Percentiles rank a stretch among this genome's conserved stretches.
These are phyloP conservation scores for Malania oleifera DNA, from an alignment of 164 flowering plant species.

Conservation along the genomic window DNA sequence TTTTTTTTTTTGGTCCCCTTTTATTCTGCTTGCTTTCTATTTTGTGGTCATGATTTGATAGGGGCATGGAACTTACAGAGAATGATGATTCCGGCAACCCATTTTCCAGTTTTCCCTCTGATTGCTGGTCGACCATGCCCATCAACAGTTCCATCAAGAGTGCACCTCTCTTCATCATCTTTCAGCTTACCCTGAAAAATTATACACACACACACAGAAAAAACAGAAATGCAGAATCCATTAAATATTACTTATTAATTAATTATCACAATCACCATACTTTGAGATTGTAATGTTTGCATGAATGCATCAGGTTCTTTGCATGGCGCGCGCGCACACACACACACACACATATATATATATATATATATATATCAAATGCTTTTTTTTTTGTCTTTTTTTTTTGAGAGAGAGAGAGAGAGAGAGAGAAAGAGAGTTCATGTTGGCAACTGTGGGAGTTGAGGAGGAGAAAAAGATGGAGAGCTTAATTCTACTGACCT, in stretches of 20 bases:
- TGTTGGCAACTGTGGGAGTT: no score
- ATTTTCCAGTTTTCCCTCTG: conserved; percentile 54
- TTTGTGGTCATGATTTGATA: background rate
- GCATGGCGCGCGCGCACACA: background rate
- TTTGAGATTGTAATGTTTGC: no score
- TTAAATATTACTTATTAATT: no score
- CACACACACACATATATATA: no score
- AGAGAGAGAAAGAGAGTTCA: conserved; percentile 1
- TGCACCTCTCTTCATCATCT: conserved; percentile 40
- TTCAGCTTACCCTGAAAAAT: conserved; percentile 28
- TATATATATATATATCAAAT: no score
- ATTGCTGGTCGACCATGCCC: conserved; percentile 70
- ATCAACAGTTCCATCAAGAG: conserved; percentile 82
- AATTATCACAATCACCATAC: no score
- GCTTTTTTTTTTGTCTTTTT: no score
- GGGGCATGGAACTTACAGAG: conserved; percentile 47
- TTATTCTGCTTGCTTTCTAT: background rate
- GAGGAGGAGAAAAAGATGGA: background rate
- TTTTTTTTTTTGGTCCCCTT: no score
- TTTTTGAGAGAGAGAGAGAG: background rate
- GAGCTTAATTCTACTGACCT: conserved; percentile 27
- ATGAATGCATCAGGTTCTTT: no score
- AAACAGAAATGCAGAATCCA: no score
- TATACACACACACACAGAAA: no score
- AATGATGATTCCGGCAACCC: conserved; percentile 71